Conservation (phyloP, 1,284 basidiomycete genomes). For the Ceratobasidium sp. region DNA sequence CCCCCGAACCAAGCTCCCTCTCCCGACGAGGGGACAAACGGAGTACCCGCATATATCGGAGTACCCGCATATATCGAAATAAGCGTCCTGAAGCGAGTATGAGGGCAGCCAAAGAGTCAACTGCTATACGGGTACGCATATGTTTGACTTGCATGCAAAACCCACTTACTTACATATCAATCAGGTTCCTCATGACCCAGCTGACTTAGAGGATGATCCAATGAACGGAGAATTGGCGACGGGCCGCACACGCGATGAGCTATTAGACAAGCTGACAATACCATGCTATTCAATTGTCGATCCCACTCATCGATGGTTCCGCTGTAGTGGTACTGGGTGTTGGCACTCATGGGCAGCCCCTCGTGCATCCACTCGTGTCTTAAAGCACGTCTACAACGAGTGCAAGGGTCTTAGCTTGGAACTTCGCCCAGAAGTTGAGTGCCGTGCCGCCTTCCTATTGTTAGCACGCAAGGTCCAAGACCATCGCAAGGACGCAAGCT, state of each 20-base stretch:
- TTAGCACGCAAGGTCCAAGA: constrained; percentile 12
- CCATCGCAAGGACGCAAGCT: not conserved
- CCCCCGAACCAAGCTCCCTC: no score
- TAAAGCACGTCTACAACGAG: not conserved
- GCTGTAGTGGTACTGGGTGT: constrained; percentile 11
- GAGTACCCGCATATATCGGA: not conserved
- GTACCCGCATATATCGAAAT: not conserved
- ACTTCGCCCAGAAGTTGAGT: not conserved
- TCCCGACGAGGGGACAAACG: no score
- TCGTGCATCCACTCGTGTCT: not conserved
- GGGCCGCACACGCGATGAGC: not conserved
- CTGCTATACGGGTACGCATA: not conserved
- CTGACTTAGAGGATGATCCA: not conserved
- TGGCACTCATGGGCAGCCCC: constrained; percentile 24
- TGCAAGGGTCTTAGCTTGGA: not conserved
- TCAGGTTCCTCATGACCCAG: not conserved
- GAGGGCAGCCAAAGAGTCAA: not conserved
- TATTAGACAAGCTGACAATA: not conserved
- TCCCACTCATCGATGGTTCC: not conserved
- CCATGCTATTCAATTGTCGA: constrained; percentile 28
- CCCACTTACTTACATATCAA: not conserved
- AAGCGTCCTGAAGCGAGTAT: no score
- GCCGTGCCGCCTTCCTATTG: not conserved
- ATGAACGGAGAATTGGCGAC: not conserved
- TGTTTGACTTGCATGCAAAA: not conserved